Percentiles rank a stretch among this genome's conserved stretches.
Conservation (phyloP, 108 stramenopile species). For the Seminavis robusta region DNA sequence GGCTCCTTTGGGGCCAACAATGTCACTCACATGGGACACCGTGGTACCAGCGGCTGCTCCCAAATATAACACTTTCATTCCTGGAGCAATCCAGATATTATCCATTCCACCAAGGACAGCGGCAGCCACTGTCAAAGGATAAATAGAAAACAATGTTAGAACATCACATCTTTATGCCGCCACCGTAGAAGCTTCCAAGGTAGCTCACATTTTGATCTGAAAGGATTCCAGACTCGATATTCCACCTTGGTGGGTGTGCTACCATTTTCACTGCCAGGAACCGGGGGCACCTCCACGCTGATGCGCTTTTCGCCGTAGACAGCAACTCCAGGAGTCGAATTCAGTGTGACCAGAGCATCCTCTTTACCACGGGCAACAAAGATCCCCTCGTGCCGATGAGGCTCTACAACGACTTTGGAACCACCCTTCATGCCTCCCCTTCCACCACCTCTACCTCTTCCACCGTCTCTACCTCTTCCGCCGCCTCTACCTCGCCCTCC, state of each 20-base stretch:
- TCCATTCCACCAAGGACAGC: slow-evolving; percentile 99
- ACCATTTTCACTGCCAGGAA: slow-evolving; percentile 78
- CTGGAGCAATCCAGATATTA: slow-evolving; percentile 96
- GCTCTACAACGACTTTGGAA: slow-evolving; percentile 93
- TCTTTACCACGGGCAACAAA: slow-evolving; percentile 99
- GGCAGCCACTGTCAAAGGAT: slow-evolving; percentile 75
- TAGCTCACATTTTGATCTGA: slow-evolving; percentile 97
- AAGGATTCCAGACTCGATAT: slow-evolving; percentile 99
- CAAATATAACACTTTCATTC: slow-evolving; percentile 97
- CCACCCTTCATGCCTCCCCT: slow-evolving; percentile 91
- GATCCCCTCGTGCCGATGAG: slow-evolving; percentile 97
- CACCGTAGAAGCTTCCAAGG: too few species aligned
- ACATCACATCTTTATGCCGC: too few species aligned
- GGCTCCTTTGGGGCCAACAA: slow-evolving; percentile 95
- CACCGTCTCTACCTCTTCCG: slow-evolving; percentile 38
- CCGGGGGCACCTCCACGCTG: slow-evolving; percentile 84
- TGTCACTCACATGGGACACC: slow-evolving; percentile 98
- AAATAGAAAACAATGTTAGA: too few species aligned
- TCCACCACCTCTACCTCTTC: slow-evolving; percentile 59
- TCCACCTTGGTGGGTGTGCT: slow-evolving; percentile 94
- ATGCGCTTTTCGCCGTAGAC: slow-evolving; percentile 99
- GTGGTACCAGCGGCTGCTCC: slow-evolving; percentile 99
- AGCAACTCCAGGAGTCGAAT: slow-evolving; percentile 95
- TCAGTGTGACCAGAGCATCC: slow-evolving; percentile 97
- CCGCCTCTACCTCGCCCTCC: slow-evolving; percentile 38